A percentile compares a stretch with the other conserved stretches of the same genome.
These are phyloP conservation scores for Russula sp. DNA, from an alignment of 768 basidiomycete genomes.

Conservation along the genomic window DNA sequence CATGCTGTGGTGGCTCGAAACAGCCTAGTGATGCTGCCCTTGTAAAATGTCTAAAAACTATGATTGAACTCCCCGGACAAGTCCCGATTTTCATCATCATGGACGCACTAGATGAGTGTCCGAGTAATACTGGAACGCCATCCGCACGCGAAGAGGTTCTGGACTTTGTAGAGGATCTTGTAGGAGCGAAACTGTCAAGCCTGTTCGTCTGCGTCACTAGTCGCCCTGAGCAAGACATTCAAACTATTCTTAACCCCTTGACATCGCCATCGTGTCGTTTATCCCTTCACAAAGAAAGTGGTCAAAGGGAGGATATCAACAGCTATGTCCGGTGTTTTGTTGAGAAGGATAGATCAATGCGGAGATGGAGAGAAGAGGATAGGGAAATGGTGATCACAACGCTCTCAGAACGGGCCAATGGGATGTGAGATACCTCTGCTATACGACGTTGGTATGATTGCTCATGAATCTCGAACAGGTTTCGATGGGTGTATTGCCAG, in stretches of 20 bases:
- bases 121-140: no score
- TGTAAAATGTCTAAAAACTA: no score
- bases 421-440: neutral
- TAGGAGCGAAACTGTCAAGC: no score
- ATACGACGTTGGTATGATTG: neutral
- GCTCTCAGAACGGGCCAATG: neutral
- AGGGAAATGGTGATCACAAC: neutral
- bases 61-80: no score
- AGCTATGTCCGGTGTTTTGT: no score
- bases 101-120: no score
- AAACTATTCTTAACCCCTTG: no score
- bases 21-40: no score
- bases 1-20: no score
- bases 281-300: neutral
- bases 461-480: neutral
- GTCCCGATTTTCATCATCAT: no score
- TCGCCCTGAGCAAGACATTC: neutral
- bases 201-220: neutral
- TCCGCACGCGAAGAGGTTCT: no score
- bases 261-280: neutral
- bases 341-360: neutral
- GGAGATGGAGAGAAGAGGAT: neutral
- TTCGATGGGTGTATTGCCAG: neutral
- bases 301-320: neutral
- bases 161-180: no score